These are phyloP conservation scores for Cladobotryum protrusum DNA, from an alignment of 2,329 filamentous ascomycete genomes.

Conservation along the genomic window DNA sequence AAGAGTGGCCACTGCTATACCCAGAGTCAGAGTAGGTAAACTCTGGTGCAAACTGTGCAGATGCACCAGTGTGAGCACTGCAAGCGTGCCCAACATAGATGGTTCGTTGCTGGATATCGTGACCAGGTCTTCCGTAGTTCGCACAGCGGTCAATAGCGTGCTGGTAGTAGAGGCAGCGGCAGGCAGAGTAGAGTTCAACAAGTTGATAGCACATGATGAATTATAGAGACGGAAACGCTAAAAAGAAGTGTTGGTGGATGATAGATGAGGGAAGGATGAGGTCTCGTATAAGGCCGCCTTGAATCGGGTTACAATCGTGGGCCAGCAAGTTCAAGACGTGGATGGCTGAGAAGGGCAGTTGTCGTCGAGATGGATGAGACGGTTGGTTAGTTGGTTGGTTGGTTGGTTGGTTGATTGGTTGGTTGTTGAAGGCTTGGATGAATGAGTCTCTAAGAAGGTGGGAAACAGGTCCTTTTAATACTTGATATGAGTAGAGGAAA, in stretches of 20 bases:
- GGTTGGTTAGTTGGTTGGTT: not conserved
- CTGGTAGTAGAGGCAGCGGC: constrained; percentile 80
- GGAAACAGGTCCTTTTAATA: constrained; percentile 9
- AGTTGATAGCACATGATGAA: constrained; percentile 77
- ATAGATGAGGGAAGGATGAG: not conserved
- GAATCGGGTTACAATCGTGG: constrained; percentile 3
- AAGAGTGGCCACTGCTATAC: constrained; percentile 45
- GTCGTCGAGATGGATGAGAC: not conserved
- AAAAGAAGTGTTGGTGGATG: constrained; percentile 3
- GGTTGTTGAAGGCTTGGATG: constrained; percentile 3
- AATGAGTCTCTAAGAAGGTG: not conserved
- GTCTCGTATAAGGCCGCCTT: not conserved
- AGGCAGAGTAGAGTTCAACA: constrained; percentile 78
- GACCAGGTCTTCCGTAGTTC: constrained; percentile 66
- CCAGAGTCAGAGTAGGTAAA: constrained; percentile 49
- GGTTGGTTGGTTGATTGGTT: not conserved
- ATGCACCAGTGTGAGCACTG: constrained; percentile 27
- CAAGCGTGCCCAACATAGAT: constrained; percentile 83
- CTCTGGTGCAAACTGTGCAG: constrained; percentile 33
- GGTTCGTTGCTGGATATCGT: constrained; percentile 64
- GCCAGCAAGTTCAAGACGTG: constrained; percentile 3
- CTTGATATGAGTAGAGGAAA: not conserved
- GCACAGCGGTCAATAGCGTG: constrained; percentile 81
- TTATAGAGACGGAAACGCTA: constrained; percentile 1
- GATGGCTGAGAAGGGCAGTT: not conserved